These are phyloP conservation scores for Chlorella vulgaris DNA, from an alignment of 139 green algal species.

Conservation along the genomic window DNA sequence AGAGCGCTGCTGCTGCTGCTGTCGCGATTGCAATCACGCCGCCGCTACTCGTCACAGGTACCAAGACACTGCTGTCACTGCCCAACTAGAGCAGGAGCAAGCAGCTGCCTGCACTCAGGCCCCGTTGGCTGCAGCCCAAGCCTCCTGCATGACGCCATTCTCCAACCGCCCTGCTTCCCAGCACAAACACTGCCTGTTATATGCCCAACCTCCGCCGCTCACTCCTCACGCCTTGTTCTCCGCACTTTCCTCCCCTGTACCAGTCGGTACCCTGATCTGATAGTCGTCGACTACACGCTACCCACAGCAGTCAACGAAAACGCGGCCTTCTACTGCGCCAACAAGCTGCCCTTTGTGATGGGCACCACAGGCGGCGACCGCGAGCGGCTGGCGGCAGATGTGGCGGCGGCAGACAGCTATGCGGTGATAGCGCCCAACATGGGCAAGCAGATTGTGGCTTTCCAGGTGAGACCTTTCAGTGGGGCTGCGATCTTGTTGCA, in stretches of 20 bases:
- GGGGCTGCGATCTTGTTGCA: too few relatives aligned
- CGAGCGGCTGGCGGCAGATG: slow-evolving; percentile 70
- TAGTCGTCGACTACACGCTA: slow-evolving; percentile 98
- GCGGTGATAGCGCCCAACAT: slow-evolving; percentile 99
- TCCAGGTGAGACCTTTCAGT: slow-evolving; percentile 32
- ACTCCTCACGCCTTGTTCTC: too few relatives aligned
- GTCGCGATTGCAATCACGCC: neutral
- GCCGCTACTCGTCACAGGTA: too few relatives aligned
- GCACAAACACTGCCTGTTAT: too few relatives aligned
- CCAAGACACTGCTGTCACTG: too few relatives aligned
- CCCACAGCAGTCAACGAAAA: slow-evolving; percentile 89
- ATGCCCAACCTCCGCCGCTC: too few relatives aligned
- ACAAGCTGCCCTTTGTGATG: slow-evolving; percentile 96
- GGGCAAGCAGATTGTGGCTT: slow-evolving; percentile 96
- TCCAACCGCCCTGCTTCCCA: too few relatives aligned
- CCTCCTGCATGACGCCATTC: too few relatives aligned
- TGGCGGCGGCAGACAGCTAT: slow-evolving; percentile 65
- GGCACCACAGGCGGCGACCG: slow-evolving; percentile 96
- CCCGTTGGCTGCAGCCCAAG: too few relatives aligned
- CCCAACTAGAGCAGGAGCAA: neutral
- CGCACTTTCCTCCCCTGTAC: too few relatives aligned
- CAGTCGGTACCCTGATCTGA: slow-evolving; percentile 73
- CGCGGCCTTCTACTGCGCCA: slow-evolving; percentile 82
- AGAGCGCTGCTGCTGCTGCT: neutral
- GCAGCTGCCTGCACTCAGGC: too few relatives aligned